Percentiles rank a stretch among this genome's conserved stretches.
Evolutionary conservation across 305 asterid species (phyloP).

Genomic region (Ilex paraguariensis): DNA sequence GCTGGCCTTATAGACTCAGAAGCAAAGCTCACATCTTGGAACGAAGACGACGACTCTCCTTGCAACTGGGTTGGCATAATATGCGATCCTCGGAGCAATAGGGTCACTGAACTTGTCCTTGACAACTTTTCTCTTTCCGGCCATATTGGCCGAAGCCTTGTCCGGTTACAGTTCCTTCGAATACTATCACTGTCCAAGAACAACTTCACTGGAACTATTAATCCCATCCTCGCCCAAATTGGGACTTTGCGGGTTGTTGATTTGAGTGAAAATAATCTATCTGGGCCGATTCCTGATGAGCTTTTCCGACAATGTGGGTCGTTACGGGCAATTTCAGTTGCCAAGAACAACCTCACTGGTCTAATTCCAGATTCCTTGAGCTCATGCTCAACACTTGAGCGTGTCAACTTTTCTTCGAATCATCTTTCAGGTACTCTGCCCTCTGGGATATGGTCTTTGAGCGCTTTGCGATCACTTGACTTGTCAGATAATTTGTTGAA

Average conservation of each 20-base stretch:
- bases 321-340: constrained; percentile 51
- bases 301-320: constrained; percentile 62
- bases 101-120: constrained; percentile 64
- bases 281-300: constrained; percentile 53
- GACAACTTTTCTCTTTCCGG: constrained; percentile 70
- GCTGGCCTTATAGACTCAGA: constrained; percentile 66
- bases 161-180: constrained; percentile 43
- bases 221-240: constrained; percentile 46
- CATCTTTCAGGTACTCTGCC: constrained; percentile 56
- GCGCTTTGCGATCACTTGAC: constrained; percentile 48
- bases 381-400: constrained; percentile 51
- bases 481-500: constrained; percentile 58
- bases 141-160: constrained; percentile 55
- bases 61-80: constrained; percentile 70
- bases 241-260: constrained; percentile 45
- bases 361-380: constrained; percentile 45
- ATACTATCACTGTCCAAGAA: constrained; percentile 53
- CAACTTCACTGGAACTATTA: constrained; percentile 57
- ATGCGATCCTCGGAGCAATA: constrained; percentile 48
- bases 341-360: constrained; percentile 64
- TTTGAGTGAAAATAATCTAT: constrained; percentile 48
- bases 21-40: constrained; percentile 63
- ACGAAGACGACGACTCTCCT: constrained; percentile 62
- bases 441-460: constrained; percentile 50
- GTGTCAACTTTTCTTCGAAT: constrained; percentile 59